Percentiles rank a stretch among this genome's conserved stretches.
phyloP scores from a whole-genome alignment of 2,329 filamentous ascomycete genomes.

The Alternaria infectoria region DNA sequence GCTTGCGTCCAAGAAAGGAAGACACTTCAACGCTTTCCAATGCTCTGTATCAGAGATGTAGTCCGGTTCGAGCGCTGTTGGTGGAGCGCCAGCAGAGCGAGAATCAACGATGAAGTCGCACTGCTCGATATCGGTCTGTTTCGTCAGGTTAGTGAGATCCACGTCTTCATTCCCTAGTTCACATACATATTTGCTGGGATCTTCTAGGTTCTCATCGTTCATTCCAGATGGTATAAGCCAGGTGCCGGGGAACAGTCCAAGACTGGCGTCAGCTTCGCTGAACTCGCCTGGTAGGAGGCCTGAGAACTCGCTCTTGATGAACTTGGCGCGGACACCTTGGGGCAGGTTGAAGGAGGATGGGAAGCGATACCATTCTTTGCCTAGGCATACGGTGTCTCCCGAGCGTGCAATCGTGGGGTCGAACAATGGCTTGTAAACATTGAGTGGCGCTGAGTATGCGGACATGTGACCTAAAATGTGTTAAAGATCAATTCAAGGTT shows the following conservation, averaged over 20 bases:
- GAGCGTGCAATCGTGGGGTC: slow-evolving; percentile 60
- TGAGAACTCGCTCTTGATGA: slow-evolving; percentile 86
- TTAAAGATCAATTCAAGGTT: background rate
- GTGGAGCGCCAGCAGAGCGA: slow-evolving; percentile 67
- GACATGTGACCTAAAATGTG: slow-evolving; percentile 65
- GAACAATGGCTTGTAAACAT: slow-evolving; percentile 71
- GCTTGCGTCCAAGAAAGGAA: slow-evolving; percentile 79
- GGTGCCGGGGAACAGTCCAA: slow-evolving; percentile 80
- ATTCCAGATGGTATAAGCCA: slow-evolving; percentile 83
- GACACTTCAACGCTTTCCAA: slow-evolving; percentile 80
- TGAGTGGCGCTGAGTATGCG: slow-evolving; percentile 81
- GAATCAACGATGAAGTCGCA: slow-evolving; percentile 91
- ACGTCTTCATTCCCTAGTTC: too few relatives aligned
- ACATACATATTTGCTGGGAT: slow-evolving; percentile 81
- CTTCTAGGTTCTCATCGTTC: slow-evolving; percentile 91
- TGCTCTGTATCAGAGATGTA: slow-evolving; percentile 74
- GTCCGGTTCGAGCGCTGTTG: slow-evolving; percentile 77
- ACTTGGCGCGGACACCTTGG: slow-evolving; percentile 81
- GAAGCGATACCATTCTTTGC: slow-evolving; percentile 98
- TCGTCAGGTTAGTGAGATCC: slow-evolving; percentile 16
- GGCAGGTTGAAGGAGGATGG: slow-evolving; percentile 92
- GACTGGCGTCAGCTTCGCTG: slow-evolving; percentile 71
- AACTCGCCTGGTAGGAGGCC: slow-evolving; percentile 93
- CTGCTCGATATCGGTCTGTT: slow-evolving; percentile 68
- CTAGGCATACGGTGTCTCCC: slow-evolving; percentile 81